Conservation (phyloP, 169 alveolate species). For the Fabrea salina region DNA sequence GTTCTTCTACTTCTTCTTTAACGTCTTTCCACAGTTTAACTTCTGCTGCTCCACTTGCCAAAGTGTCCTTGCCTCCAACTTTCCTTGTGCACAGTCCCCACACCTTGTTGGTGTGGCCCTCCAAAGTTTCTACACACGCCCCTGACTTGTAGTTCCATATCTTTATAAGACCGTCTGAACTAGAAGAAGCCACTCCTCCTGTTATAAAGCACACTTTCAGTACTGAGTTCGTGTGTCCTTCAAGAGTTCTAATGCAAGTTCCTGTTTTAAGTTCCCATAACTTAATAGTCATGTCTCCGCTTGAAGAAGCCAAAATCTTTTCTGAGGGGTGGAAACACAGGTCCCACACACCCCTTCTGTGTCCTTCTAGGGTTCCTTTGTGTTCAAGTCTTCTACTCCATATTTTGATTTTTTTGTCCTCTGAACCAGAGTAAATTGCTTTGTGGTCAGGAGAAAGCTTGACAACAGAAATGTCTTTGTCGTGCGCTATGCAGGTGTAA, state of each 20-base stretch:
- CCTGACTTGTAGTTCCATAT: conserved; percentile 83
- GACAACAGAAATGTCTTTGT: conserved; percentile 58
- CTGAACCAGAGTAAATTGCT: conserved; percentile 61
- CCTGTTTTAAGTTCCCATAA: conserved; percentile 81
- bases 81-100: neutral
- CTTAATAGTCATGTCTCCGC: conserved; percentile 77
- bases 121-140: conserved; percentile 71
- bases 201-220: conserved; percentile 69
- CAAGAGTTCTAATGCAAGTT: conserved; percentile 80
- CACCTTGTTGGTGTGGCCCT: conserved; percentile 67
- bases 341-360: conserved; percentile 87
- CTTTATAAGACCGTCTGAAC: conserved; percentile 76
- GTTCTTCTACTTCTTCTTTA: conserved; percentile 66
- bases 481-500: conserved; percentile 60
- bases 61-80: conserved; percentile 82
- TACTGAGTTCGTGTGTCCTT: conserved; percentile 78
- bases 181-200: conserved; percentile 66
- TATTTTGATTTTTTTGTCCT: conserved; percentile 70
- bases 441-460: conserved; percentile 56
- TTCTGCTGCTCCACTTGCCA: too few relatives aligned
- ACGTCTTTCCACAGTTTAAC: conserved; percentile 75
- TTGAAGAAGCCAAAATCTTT: conserved; percentile 78
- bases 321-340: conserved; percentile 78
- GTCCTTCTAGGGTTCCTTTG: conserved; percentile 66
- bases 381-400: conserved; percentile 66